These are phyloP conservation scores for Globisporangium splendens DNA, from an alignment of 352 stramenopile genomes.

Conservation along the genomic window DNA sequence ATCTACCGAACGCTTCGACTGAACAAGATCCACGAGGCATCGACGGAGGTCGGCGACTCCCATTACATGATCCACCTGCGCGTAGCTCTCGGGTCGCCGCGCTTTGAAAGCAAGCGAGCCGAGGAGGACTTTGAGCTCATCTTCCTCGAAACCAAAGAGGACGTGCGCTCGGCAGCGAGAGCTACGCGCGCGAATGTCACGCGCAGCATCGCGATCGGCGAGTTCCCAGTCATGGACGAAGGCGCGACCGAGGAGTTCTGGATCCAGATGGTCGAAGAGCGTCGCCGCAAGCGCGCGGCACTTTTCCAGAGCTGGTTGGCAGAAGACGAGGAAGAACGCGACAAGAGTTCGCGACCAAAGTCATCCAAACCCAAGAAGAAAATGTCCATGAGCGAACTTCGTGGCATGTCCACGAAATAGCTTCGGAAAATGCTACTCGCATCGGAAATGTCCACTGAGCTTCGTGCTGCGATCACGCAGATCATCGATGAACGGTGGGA, in stretches of 20 bases:
- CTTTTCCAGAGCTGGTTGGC: constrained; percentile 48
- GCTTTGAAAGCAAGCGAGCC: constrained; percentile 56
- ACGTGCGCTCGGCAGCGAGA: constrained; percentile 1
- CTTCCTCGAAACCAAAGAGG: constrained; percentile 63
- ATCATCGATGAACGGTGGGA: constrained; percentile 53
- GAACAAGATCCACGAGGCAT: constrained; percentile 40
- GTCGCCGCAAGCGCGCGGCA: constrained; percentile 27
- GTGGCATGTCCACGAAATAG: constrained; percentile 45
- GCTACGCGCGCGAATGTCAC: constrained; percentile 21
- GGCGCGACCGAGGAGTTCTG: constrained; percentile 75
- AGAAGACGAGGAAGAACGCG: constrained; percentile 8
- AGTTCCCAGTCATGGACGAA: constrained; percentile 84
- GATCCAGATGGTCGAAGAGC: constrained; percentile 64
- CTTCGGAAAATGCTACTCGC: constrained; percentile 39
- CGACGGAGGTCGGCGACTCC: constrained; percentile 70
- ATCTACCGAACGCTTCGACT: constrained; percentile 68
- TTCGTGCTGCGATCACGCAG: constrained; percentile 34
- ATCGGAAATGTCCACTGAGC: constrained; percentile 24
- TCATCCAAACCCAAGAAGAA: constrained; percentile 22
- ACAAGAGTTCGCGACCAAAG: constrained; percentile 16
- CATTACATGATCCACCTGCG: constrained; percentile 76
- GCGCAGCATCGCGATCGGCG: constrained; percentile 75
- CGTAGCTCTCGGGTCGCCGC: constrained; percentile 58
- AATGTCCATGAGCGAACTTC: constrained; percentile 37
- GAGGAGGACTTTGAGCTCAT: constrained; percentile 73